Conservation (phyloP, 495 filamentous ascomycete species). For the Xylaria intraflava region DNA sequence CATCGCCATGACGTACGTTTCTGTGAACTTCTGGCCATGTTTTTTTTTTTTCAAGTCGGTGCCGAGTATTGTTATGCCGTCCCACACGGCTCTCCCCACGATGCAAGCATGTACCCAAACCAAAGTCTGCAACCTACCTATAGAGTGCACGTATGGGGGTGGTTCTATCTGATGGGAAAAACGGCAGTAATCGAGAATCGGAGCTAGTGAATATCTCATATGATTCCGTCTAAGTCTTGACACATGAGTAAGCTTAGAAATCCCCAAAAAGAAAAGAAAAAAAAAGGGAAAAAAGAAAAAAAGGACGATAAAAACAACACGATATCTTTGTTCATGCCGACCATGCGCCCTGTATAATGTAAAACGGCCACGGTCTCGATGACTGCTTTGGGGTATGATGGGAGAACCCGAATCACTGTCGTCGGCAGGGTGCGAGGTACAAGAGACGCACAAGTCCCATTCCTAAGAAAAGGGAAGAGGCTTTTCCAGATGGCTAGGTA, state of each 20-base stretch:
- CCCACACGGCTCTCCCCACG: background rate
- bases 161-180: background rate
- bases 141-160: background rate
- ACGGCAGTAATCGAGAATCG: background rate
- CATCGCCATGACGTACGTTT: background rate
- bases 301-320: conserved; percentile 6
- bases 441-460: background rate
- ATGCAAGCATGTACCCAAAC: conserved; percentile 4
- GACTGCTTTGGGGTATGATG: background rate
- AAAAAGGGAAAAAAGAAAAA: conserved; percentile 2
- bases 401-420: background rate
- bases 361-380: background rate
- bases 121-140: background rate
- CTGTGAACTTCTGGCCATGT: background rate
- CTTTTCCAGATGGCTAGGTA: background rate
- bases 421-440: background rate
- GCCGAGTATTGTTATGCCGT: conserved; percentile 3
- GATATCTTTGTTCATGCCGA: conserved; percentile 2
- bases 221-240: background rate
- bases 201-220: background rate
- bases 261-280: background rate
- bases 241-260: background rate
- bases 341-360: background rate
- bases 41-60: background rate
- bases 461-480: background rate